Base-by-base conservation (phyloP, 1,284 basidiomycete species). In the Sparassis latifolia region DNA sequence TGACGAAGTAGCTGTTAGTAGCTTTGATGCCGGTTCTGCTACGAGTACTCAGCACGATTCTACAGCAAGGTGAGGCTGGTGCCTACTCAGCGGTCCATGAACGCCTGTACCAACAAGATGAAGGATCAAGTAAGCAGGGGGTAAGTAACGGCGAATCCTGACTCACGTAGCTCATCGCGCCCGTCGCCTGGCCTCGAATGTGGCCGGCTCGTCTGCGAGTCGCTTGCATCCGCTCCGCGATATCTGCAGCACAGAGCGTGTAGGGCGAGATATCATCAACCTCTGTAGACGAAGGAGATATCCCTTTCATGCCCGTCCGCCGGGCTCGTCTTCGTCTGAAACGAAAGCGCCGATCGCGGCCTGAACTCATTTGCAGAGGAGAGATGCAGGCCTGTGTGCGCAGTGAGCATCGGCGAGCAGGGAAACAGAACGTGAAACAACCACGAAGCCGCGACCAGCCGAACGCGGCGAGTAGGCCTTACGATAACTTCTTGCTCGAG, bases 221-320 rank as follows among this genome's bases (percentile, higher is more conserved):
- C 94, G n/a, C 64, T 95, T 95, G 69, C 94, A 97, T 2, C 93
- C 94, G 60, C 86, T 86, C 82, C 84, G 93, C 4, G 82, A 84
- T 35, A 89, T 88, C 75, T 78, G 42, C n/a, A n/a, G n/a, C n/a
- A n/a, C n/a, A n/a, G n/a, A n/a, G n/a, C n/a, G n/a, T n/a, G n/a
- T n/a, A n/a, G n/a, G n/a, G 35, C 12, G 7, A 37, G 35, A 7
- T 7, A 12, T 37, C 35, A n/a, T 10, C 33, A 20, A 32, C 32
- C 39, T 31, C 10, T 20, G 39, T 9, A 42, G 64, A 48, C 73
- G 66, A 54, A 42, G 1, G 33, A 42, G n/a, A 75, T 72, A 58
- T 78, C 74, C 57, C 74, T 47, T 52, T 76, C 74, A n/a, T n/a
- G n/a, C 10, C 74, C 77, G 61, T 87, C 85, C 10, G 92, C 92